phyloP scores from a whole-genome alignment of 805 yeast species.

The Metschnikowia amazonensis region DNA sequence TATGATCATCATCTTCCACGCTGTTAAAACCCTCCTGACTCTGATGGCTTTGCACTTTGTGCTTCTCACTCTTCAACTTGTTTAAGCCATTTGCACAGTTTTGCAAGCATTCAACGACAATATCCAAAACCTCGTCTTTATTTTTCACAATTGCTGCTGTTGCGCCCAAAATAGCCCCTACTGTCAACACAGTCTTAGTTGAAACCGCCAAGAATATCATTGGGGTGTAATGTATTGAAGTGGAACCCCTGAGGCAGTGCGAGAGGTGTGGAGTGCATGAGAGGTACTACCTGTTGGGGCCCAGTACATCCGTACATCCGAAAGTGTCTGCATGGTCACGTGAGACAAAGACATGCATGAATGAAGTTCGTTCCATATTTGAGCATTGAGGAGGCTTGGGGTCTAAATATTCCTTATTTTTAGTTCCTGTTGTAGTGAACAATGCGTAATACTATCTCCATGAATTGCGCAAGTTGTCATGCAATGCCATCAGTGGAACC shows the following conservation, averaged over 20 bases:
- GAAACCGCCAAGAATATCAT: slow-evolving; percentile 1
- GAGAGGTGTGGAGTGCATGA: slow-evolving; percentile 2
- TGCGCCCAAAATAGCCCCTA: slow-evolving; percentile 3
- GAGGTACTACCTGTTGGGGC: too few relatives aligned
- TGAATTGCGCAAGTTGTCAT: too few relatives aligned
- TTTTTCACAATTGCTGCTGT: slow-evolving; percentile 1
- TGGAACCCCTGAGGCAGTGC: background rate
- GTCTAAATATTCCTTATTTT: background rate
- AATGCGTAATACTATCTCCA: too few relatives aligned
- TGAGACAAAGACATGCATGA: too few relatives aligned
- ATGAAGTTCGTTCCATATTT: too few relatives aligned
- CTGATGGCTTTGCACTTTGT: background rate
- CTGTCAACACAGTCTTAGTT: background rate
- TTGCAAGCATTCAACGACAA: slow-evolving; percentile 1
- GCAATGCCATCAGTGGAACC: background rate
- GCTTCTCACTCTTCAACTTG: background rate
- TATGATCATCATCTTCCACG: too few relatives aligned
- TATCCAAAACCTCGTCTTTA: slow-evolving; percentile 1
- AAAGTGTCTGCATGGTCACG: background rate
- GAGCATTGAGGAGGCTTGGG: too few relatives aligned
- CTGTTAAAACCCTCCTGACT: background rate
- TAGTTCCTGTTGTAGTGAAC: too few relatives aligned
- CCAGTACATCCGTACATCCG: background rate
- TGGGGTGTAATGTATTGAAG: background rate
- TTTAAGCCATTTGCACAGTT: slow-evolving; percentile 1